Evolutionary conservation across 2,329 filamentous ascomycete genomes (phyloP).

Genomic region (Coniochaeta prunicola): DNA sequence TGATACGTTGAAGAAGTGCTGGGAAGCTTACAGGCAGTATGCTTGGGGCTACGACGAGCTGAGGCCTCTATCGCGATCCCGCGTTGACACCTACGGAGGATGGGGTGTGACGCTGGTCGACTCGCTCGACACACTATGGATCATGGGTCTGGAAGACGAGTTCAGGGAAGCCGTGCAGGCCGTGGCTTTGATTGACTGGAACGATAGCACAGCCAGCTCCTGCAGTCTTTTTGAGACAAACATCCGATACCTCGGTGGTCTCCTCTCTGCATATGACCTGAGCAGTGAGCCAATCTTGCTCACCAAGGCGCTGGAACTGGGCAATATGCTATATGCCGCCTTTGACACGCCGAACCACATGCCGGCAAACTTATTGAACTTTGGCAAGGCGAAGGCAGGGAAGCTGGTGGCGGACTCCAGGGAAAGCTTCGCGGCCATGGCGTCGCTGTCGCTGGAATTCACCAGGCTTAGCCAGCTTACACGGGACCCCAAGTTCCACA

Average conservation of each 20-base stretch:
- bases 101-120: constrained; percentile 56
- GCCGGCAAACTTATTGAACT: constrained; percentile 41
- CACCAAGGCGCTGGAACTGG: constrained; percentile 43
- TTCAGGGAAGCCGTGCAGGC: constrained; percentile 43
- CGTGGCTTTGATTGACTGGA: constrained; percentile 48
- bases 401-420: constrained; percentile 24
- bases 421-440: constrained; percentile 40
- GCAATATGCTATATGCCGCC: constrained; percentile 43
- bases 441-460: constrained; percentile 67
- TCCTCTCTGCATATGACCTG: constrained; percentile 45
- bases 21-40: constrained; percentile 44
- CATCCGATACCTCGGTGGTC: constrained; percentile 45
- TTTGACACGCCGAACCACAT: constrained; percentile 50
- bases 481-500: constrained; percentile 65
- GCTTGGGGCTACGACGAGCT: constrained; percentile 53
- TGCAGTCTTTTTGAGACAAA: constrained; percentile 59
- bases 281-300: constrained; percentile 38
- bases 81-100: constrained; percentile 40
- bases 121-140: constrained; percentile 50
- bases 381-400: constrained; percentile 28
- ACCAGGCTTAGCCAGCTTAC: constrained; percentile 69
- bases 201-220: constrained; percentile 32
- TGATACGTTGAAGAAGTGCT: constrained; percentile 33
- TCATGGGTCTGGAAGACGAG: constrained; percentile 51
- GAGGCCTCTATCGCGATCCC: constrained; percentile 38